Percentiles rank a stretch among this genome's conserved stretches.
phyloP scores from a whole-genome alignment of 768 basidiomycete genomes.

The Pleurotus cornucopiae region DNA sequence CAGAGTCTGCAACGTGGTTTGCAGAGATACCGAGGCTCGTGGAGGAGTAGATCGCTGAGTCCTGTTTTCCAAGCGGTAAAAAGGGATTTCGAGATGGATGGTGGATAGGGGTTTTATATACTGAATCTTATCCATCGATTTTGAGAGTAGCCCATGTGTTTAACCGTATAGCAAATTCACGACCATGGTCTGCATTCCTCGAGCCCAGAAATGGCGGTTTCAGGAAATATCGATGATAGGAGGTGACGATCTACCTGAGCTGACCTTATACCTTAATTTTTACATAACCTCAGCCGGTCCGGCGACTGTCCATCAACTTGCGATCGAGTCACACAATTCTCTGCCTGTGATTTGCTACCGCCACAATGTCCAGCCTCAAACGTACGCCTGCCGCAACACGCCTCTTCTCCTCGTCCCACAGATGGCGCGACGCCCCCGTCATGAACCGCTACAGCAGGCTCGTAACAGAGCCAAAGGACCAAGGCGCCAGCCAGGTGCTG shows the following conservation, averaged over 20 bases:
- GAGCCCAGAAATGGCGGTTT: not conserved
- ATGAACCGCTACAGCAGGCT: slow-evolving; percentile 73
- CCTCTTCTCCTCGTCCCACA: slow-evolving; percentile 2
- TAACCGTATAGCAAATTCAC: slow-evolving; percentile 4
- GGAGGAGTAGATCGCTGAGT: slow-evolving; percentile 6
- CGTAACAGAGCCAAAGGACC: slow-evolving; percentile 89
- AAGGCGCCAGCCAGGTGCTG: slow-evolving; percentile 87
- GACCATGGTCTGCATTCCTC: not conserved
- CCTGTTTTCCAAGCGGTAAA: slow-evolving; percentile 7
- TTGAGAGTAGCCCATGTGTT: slow-evolving; percentile 1
- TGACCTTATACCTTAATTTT: not conserved
- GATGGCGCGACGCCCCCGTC: slow-evolving; percentile 35
- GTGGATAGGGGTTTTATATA: slow-evolving; percentile 4
- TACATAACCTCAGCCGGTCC: not conserved
- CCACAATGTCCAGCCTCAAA: slow-evolving; percentile 10
- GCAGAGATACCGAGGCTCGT: slow-evolving; percentile 8
- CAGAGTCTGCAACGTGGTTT: slow-evolving; percentile 3
- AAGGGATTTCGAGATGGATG: slow-evolving; percentile 4
- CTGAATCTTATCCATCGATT: slow-evolving; percentile 8
- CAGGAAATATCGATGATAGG: too few relatives aligned
- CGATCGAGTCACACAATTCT: slow-evolving; percentile 8
- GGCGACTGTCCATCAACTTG: not conserved
- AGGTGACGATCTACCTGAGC: too few relatives aligned
- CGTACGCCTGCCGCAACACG: not conserved
- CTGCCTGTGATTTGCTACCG: slow-evolving; percentile 1